Base-by-base conservation (phyloP, 2,329 filamentous ascomycete genomes). In the Exophiala sp. region DNA sequence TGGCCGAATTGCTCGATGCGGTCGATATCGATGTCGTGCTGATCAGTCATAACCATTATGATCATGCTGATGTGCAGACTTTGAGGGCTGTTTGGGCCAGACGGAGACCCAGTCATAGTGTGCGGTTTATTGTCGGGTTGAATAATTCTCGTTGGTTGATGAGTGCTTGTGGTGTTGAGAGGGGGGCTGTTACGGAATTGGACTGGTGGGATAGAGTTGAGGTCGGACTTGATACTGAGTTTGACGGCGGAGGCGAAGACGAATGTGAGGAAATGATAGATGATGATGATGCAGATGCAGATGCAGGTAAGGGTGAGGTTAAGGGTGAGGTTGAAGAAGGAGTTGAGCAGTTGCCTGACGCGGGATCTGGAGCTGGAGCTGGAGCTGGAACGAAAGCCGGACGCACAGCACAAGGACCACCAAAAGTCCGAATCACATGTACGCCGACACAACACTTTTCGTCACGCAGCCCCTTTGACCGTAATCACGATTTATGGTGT, bases 31-130 rank as follows among this genome's bases (percentile, higher is more conserved):
- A 80, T 48, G 60, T 73, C 2, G 67, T 80, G 2, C 64, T 70
- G 50, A 76, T 80, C 41, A 75, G 71, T 46, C 77, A 80, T 60
- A 75, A 78, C 55, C 77, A 80, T 58, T 79, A 78, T 56, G 76
- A 80, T 55, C 77, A 80, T 52, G 66, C 79, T 43, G 75, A 79
- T 52, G 62, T 67, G 3, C 64, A 67, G 14, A 73, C 73, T 0
- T 62, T 80, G 32, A 66, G 60, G 50, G 64, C 64, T 2, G 69
- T 73, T 43, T 59, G 56, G 13, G 58, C 62, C 1, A 63, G 67
- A 10, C 67, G 74, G 37, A 64, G 73, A 24, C 68, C 65, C 1
- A 72, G 76, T 41, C n/a, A n/a, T n/a, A n/a, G n/a, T n/a, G 57
- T 72, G 23, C 67, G 69, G 41, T 72, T 74, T 52, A 64, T 76